Evolutionary conservation across 225 moss, liverwort and hornwort species (phyloP), one percentile per base, ranked within the genome.

Genomic region (Polytrichum commune): DNA sequence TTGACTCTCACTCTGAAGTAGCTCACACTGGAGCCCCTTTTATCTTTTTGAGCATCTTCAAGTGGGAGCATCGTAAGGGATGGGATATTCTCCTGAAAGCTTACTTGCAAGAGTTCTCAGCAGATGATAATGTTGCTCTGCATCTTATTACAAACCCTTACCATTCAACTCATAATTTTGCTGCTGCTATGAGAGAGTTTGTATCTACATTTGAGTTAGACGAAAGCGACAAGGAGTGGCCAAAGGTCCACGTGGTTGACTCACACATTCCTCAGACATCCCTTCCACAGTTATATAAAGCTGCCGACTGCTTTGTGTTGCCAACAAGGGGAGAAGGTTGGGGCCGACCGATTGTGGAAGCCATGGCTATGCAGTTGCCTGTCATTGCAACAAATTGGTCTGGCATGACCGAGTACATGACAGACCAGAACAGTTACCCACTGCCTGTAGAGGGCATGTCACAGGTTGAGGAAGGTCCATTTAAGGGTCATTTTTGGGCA

Each of bases 351-450:
- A 57, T 74, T 26, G 70, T 82, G 63, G 87, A 82, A 62, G 82
- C 81, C 46, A 88, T 88, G 84, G 84, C 81, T 8, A 88, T 88
- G 87, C 77, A 77, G 55, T 57, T 88, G 38, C 84, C 77, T 20
- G 81, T 87, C 13, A 81, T 87, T 55, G 81, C 81, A 3, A 77
- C 81, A 19, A 79, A 71, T 2, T 73, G 84, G 77, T 84, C 84
- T 19, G 79, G 77, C 53, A 79, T 79, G 72, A 77, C 81, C 7
- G 81, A 87, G 35, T 82, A 84, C 28, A 81, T 88, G 79, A 84
- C 73, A 3, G 27, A 77, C 29, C 66, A 32, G 28, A 84, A 87
- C 58, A 79, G 79, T 24, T 84, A 84, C 55, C 81, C 75, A 0
- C 62, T 87, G 55, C 75, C 62, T 13, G 29, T 46, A 29, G 64